Base-by-base conservation (phyloP, 208 protist genomes). In the Acanthamoeba quina region DNA sequence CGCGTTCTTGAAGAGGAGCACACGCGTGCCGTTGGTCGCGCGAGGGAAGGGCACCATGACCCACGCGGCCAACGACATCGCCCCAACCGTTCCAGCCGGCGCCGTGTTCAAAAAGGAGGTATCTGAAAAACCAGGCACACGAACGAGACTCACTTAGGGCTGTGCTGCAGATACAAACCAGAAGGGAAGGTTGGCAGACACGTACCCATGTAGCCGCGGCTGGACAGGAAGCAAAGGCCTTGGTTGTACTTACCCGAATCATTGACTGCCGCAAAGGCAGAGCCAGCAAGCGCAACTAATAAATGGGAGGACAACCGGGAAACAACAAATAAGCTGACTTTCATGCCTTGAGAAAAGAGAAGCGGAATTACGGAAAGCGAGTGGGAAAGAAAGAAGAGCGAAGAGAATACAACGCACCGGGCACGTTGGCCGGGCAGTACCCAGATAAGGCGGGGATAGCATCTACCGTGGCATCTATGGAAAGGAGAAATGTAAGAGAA, bases 41-140 rank as follows among this genome's bases (percentile, higher is more conserved):
- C 52, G 44, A 19, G 78, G 78, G 34, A n/a, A n/a, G 11, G 78
- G 78, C 9, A 88, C 19, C 78, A 88, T 64, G 34, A 88, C 78
- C 78, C 78, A 88, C 26, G 49, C 49, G 7, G 78, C n/a, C 29
- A 88, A 29, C 4, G 78, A 88, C 0, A 62, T 64, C 2, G 78
- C 44, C 4, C 17, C 9, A 19, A 44, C 26, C 24, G 52, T 88
- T 1, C 78, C 78, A 26, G 11, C 34, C 3, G 78, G 78, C 15
- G 78, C 78, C 24, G 78, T 88, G n/a, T 88, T 88, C 44, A 88
- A 62, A 24, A 88, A 88, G 13, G 78, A 56, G 5, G 78, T 88
- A 44, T 88, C 78, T 88, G 78, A 78, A 78, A 26, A 37, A 41
- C 37, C 34, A 37, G 37, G 37, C n/a, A n/a, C 37, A 41, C 37